Evolutionary conservation across 2,329 filamentous ascomycete species (phyloP), one percentile per base, ranked within the genome.

Genomic region (Blastomyces silverae): DNA sequence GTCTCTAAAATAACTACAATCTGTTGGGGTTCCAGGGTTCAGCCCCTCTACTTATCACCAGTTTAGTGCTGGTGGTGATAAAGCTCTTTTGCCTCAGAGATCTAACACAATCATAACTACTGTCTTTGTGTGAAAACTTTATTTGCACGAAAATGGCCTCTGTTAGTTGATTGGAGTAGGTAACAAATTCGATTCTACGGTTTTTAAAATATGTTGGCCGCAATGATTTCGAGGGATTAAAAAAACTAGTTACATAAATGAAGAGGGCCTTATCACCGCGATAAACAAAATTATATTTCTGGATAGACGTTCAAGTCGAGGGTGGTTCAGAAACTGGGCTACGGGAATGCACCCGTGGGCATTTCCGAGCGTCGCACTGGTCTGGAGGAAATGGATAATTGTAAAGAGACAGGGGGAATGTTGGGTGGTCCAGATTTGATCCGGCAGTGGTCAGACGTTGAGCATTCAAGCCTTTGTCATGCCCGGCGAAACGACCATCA

Each of bases 171-270:
- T 67, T 71, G 64, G 79, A 85, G 44, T 82, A 83, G 87, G 72
- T 71, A 73, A 48, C 74, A 83, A 66, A 85, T 87, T 10, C 77
- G 78, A 48, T 78, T 79, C 10, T 87, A 84, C 84, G 85, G 85
- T 0, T 87, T 87, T 72, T 67, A 69, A 11, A 80, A 83, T 69
- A 82, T 87, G 69, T 87, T 87, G 7, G 34, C 34, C 15, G 22
- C 17, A 28, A 28, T 31, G 25, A 28, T 55, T 28, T 55, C 46
- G 20, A 3, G n/a, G 20, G 22, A 10, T 25, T 1, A 25, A 25
- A 22, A 22, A n/a, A n/a, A 8, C 11, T 39, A 37, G 37, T 46
- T 8, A 46, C 2, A 20, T 46, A 10, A 46, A 25, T n/a, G n/a
- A 11, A 50, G 48, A 50, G n/a, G 48, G 48, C n/a, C 0, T n/a